These are phyloP conservation scores for Ocimum tenuiflorum DNA, from an alignment of 257 asterid genomes.

Conservation along the genomic window DNA sequence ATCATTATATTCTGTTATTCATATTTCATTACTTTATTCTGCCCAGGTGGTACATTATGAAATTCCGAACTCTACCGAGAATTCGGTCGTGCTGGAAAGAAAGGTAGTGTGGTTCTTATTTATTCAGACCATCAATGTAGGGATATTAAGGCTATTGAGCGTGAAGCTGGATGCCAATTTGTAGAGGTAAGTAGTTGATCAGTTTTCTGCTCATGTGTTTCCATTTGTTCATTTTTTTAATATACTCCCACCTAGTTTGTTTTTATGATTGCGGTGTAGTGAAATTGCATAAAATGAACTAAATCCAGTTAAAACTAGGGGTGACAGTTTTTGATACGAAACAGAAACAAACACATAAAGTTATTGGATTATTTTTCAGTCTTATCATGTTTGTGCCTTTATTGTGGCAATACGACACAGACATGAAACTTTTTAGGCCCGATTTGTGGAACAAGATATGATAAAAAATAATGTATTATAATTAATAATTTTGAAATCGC, in stretches of 20 bases:
- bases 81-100: conserved; percentile 98
- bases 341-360: no score
- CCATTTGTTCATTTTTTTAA: conserved; percentile 2
- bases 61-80: conserved; percentile 78
- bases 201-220: conserved; percentile 5
- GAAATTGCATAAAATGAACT: neutral
- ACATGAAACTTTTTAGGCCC: no score
- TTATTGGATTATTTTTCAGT: no score
- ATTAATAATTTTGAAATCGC: no score
- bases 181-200: conserved; percentile 43
- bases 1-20: neutral
- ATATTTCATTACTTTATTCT: conserved; percentile 4
- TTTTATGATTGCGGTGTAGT: neutral
- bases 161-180: conserved; percentile 82
- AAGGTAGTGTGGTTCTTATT: conserved; percentile 78
- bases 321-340: no score
- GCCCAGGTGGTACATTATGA: conserved; percentile 84
- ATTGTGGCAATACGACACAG: no score
- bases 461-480: no score
- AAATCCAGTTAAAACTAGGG: neutral
- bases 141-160: conserved; percentile 69
- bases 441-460: no score
- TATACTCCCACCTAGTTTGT: neutral
- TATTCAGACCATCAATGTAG: conserved; percentile 56
- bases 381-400: no score